Evolutionary conservation across 768 basidiomycete genomes (phyloP), one percentile per base, ranked within the genome.

Genomic region (Leccinum barrowsii): DNA sequence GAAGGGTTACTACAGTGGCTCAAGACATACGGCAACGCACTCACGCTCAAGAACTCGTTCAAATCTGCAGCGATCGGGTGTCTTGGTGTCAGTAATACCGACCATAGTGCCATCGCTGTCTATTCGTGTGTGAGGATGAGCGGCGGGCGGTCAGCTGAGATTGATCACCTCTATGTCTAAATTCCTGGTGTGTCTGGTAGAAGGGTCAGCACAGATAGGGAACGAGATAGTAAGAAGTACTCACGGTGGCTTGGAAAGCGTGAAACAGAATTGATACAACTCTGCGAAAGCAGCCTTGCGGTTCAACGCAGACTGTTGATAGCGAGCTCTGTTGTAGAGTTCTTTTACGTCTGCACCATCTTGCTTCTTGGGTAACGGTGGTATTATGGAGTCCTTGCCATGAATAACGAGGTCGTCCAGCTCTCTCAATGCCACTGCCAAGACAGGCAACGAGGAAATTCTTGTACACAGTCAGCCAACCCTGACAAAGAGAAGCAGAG

Each of bases 131-230:
- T 62, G 30, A 58, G 62, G 19, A 34, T 15, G 30, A 12, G 40
- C 2, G 5, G 46, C 21, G 40, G 44, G 42, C 30, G 5, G 24
- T 19, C 22, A 47, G 12, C 13, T n/a, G 5, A 46, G 48, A 4
- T n/a, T 21, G 64, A 76, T 65, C 60, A 89, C 89, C 75, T 92
- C 90, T 79, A 92, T 89, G 53, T 92, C 90, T 60, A 92, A 84
- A 68, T 90, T 92, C 62, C 85, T 81, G 19, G 84, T 83, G 69
- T 82, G 80, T 68, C 89, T 91, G 47, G 30, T 32, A 30, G 55
- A 24, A 28, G 40, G 40, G 49, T 69, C 28, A 65, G 44, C 28
- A 34, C 40, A 34, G 19, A 40, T 54, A 35, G 52, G 13, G 40
- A 22, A 22, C 11, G 12, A 24, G 26, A 44, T 28, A 17, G 42